phyloP scores from a whole-genome alignment of 495 filamentous ascomycete species.

The Parathielavia appendiculata region DNA sequence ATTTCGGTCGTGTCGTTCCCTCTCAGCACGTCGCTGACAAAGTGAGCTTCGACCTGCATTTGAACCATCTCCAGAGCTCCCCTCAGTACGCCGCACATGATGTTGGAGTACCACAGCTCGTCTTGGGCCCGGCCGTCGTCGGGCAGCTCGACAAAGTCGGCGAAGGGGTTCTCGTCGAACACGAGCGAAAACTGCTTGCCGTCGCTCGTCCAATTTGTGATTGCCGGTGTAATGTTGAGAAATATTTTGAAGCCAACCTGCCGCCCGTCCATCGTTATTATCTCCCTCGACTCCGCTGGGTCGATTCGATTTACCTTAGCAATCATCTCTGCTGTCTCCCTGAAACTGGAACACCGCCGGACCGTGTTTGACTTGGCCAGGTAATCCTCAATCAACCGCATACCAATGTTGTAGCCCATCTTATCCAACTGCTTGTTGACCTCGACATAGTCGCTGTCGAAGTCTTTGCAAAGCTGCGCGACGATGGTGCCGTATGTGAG shows the following conservation, averaged over 20 bases:
- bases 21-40: constrained; percentile 88
- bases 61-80: constrained; percentile 98
- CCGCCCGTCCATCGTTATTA: background rate
- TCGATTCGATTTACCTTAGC: constrained; percentile 61
- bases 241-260: constrained; percentile 99
- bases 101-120: constrained; percentile 97
- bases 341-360: constrained; percentile 79
- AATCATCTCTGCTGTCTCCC: constrained; percentile 94
- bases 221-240: constrained; percentile 90
- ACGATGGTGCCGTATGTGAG: constrained; percentile 98
- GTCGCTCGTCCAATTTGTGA: constrained; percentile 93
- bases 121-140: constrained; percentile 95
- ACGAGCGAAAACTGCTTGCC: constrained; percentile 93
- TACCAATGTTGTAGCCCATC: constrained; percentile 98
- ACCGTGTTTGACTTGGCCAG: constrained; percentile 88
- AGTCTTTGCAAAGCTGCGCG: constrained; percentile 92
- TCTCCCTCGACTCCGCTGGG: background rate
- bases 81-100: constrained; percentile 85
- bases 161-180: constrained; percentile 94
- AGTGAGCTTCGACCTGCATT: constrained; percentile 98
- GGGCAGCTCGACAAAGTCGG: constrained; percentile 94
- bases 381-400: constrained; percentile 95
- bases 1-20: constrained; percentile 97
- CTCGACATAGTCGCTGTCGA: constrained; percentile 83
- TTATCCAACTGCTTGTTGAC: constrained; percentile 96